These are phyloP conservation scores for Sungouiella blattae DNA, from an alignment of 805 yeast genomes.

Conservation along the genomic window DNA sequence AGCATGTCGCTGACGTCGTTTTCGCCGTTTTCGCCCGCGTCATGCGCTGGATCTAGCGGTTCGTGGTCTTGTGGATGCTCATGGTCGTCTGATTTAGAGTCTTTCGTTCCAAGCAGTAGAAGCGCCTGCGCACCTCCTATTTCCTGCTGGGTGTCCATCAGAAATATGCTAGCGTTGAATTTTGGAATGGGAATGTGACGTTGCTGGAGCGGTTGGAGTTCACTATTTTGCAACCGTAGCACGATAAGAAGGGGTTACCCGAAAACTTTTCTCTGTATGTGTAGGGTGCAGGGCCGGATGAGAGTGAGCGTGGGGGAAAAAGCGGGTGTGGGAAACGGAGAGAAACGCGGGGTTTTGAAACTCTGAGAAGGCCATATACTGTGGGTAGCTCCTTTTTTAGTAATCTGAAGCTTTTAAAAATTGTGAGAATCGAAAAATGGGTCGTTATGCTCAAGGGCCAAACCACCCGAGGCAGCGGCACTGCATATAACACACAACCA, in stretches of 20 bases:
- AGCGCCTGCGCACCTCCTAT: slow-evolving; percentile 47
- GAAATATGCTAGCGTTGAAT: no score
- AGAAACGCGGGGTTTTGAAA: no score
- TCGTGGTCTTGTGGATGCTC: neutral
- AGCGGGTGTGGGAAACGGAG: no score
- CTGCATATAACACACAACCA: no score
- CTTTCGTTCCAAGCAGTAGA: slow-evolving; percentile 37
- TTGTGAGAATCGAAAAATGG: no score
- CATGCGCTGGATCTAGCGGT: slow-evolving; percentile 1
- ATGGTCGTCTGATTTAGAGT: slow-evolving; percentile 1
- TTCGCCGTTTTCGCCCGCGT: slow-evolving; percentile 1
- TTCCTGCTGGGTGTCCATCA: slow-evolving; percentile 38
- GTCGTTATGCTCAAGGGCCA: no score
- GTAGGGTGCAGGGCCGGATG: no score
- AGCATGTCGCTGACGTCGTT: slow-evolving; percentile 1
- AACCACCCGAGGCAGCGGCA: no score
- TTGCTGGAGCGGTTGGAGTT: neutral
- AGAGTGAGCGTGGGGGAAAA: no score
- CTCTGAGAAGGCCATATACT: no score
- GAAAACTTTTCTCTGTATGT: slow-evolving; percentile 5
- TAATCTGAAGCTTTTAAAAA: no score
- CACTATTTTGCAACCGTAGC: slow-evolving; percentile 14
- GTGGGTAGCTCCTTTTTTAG: no score
- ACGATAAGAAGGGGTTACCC: slow-evolving; percentile 18
- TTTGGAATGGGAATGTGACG: neutral